These are phyloP conservation scores for Lycium ferocissimum DNA, from an alignment of 257 asterid genomes.

Conservation along the genomic window DNA sequence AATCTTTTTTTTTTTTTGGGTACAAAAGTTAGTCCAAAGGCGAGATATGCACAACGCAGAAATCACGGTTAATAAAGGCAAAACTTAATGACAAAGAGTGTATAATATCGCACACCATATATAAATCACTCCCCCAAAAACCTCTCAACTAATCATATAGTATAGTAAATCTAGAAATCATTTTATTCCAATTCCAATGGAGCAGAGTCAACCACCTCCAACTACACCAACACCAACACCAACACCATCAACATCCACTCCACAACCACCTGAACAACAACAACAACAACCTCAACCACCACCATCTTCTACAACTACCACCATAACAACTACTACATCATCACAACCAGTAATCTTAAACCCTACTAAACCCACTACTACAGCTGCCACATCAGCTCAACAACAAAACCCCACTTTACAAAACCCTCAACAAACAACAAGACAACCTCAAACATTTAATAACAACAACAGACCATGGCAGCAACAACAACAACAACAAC, in stretches of 20 bases:
- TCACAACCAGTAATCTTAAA: conserved; percentile 27
- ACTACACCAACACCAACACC: conserved; percentile 21
- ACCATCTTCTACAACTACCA: conserved; percentile 27
- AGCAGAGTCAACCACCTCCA: conserved; percentile 41
- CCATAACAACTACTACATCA: conserved; percentile 34
- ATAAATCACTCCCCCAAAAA: not conserved
- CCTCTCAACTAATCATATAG: not conserved
- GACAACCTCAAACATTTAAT: conserved; percentile 44
- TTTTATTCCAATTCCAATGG: conserved; percentile 41
- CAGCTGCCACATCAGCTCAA: conserved; percentile 39
- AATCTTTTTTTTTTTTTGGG: no score
- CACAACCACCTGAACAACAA: conserved; percentile 51
- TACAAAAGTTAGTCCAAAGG: no score
- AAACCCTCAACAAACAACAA: conserved; percentile 40
- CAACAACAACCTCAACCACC: conserved; percentile 44
- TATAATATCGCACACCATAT: not conserved
- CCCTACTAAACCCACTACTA: conserved; percentile 31
- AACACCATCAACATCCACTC: conserved; percentile 36
- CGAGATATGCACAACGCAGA: no score
- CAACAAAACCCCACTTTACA: conserved; percentile 35
- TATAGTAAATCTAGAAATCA: not conserved
- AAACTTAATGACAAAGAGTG: not conserved
- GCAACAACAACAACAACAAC: conserved; percentile 20
- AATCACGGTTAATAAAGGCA: not conserved
- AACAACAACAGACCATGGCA: conserved; percentile 58